Base-by-base conservation (phyloP, 2,329 filamentous ascomycete species). In the Phialophora chinensis region DNA sequence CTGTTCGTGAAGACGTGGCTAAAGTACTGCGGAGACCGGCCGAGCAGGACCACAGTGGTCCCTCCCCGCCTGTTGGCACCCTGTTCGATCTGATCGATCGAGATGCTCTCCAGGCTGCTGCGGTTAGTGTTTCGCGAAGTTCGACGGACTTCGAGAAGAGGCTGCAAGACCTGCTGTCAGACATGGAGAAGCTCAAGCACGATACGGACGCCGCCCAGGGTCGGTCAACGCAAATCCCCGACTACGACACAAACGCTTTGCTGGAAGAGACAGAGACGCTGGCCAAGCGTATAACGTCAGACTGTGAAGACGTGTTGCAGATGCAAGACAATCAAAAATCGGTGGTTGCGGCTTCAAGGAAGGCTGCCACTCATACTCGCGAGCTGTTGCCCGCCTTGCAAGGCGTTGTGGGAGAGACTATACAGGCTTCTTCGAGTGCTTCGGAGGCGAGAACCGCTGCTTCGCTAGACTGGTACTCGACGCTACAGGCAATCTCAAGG, bases 211-310 rank as follows among this genome's bases (percentile, higher is more conserved):
- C 60, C 23, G 63, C 60, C 4, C 55, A 63, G 25, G 33, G 44
- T 42, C 61, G 64, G 6, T 61, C 65, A 25, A 59, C 66, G 2
- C 65, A 67, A 61, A 44, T 73, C 3, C 67, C 67, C 31, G 68
- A 71, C 20, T 59, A 68, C 44, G 70, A 72, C 47, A 69, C 66
- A 4, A 66, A 68, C 50, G 65, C 66, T 25, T 56, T 73, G 12
- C 25, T 71, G 38, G 66, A 73, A 47, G 95, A 98, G 76, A 92
- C 98, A 52, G 90, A 94, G 75, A 90, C 91, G 0, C 84, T 98
- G 63, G 89, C 89, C 60, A 92, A 88, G 73, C 97, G 97, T 79
- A 91, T 99, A 58, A 88, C 89, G 56, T 91, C 90, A 5, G 95
- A 98, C 77, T 91, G 92, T 74, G 90, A 93, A 72, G 89, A 91